Base-by-base conservation (phyloP, 495 filamentous ascomycete genomes). In the Neurospora cerealis region DNA sequence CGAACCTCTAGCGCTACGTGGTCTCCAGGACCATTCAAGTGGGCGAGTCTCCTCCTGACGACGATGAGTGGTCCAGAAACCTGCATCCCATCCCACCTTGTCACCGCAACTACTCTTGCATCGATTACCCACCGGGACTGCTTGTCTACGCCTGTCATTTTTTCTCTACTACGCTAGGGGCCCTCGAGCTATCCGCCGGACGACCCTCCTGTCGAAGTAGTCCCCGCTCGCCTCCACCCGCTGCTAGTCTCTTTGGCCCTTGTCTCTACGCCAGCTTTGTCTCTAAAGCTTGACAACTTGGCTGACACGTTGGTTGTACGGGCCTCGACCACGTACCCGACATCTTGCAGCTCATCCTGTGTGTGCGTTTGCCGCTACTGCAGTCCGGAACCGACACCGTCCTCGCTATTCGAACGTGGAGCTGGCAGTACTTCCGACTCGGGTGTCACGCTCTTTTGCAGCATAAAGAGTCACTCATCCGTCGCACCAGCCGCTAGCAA, bases 21-120 rank as follows among this genome's bases (percentile, higher is more conserved):
- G 73, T 72, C 9, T 54, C 74, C 74, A 72, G 74, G 77, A 78
- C 84, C 83, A 85, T 80, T 85, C 79, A 82, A 82, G 70, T 80
- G 79, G 75, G 75, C 80, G 77, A 81, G 79, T 73, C 77, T 78
- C 74, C 70, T 74, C 73, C 72, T 76, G 72, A 78, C 77, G 77
- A 77, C 78, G 71, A 76, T 83, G 78, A 84, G 78, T 86, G 84
- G 82, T 80, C 78, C 77, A 75, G 73, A 79, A 75, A 77, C 75
- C 75, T 80, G 78, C 80, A 77, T 77, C 78, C 73, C 79, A 80
- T 79, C 79, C 75, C 77, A 82, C 81, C 79, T 72, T 74, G 70
- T 60, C 70, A 74, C 82, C 75, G 76, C 74, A 73, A 78, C 74
- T 78, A 77, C 74, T 76, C 70, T 75, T 78, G 77, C 76, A 74